Base-by-base conservation (phyloP, 2,329 filamentous ascomycete genomes). In the Claviceps sp. region DNA sequence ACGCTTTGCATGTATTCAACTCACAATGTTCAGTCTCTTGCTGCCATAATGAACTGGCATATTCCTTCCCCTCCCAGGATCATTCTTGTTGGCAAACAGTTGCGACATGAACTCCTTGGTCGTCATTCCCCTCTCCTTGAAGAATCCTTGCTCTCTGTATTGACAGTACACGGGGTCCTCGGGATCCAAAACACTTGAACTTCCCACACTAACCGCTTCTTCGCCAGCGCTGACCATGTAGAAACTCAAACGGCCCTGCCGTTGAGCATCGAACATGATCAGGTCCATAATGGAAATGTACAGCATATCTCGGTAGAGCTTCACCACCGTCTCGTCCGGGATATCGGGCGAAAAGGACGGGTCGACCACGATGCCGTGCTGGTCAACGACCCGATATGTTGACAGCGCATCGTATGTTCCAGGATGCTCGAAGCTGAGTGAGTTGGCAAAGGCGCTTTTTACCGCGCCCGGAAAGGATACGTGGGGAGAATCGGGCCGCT, bases 1-100 rank as follows among this genome's bases (percentile, higher is more conserved):
- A 11, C 10, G 10, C 30, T 34, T 11, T 13, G n/a, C 6, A 17
- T 43, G 30, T 11, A 11, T 11, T 11, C 1, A 19, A 72, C 80
- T 65, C 65, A 90, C 86, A 62, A 95, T 89, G 60, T 95, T 89
- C 53, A 94, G 73, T 57, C 87, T 82, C 53, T 76, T 80, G 66
- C 85, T 89, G 47, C 90, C 90, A 62, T 97, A 98, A 69, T 98
- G 93, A 14, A 97, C 87, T 0, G 93, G 93, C 93, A 98, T 98
- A 62, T 95, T 97, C 56, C 91, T 81, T 1, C 90, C 93, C 55
- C 76, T 78, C 1, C 91, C 90, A 0, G 75, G 68, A 60, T 98
- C 93, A 56, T 88, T 80, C 51, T 73, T 78, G 64, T 95, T 97
- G 19, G 90, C 82, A 70, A 97, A 96, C 8, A 98, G 71, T 66